These are phyloP conservation scores for Botryotinia calthae DNA, from an alignment of 2,329 filamentous ascomycete species.

Conservation along the genomic window DNA sequence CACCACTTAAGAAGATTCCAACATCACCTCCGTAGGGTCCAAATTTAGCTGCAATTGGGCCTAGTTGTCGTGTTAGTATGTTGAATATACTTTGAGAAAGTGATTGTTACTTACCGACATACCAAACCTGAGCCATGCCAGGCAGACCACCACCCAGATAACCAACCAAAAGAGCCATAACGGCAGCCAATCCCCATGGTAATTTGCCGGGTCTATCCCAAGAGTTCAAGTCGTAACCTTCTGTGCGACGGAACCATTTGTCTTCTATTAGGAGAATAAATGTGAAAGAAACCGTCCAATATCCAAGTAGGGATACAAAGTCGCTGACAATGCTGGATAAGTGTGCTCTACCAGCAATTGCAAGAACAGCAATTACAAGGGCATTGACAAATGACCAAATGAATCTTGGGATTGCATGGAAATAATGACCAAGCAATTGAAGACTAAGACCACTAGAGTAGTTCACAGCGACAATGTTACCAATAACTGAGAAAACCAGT, in stretches of 20 bases:
- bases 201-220: slow-evolving; percentile 35
- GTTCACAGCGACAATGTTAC: slow-evolving; percentile 37
- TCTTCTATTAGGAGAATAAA: slow-evolving; percentile 37
- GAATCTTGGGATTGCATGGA: slow-evolving; percentile 39
- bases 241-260: slow-evolving; percentile 30
- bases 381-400: slow-evolving; percentile 37
- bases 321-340: slow-evolving; percentile 35
- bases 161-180: slow-evolving; percentile 32
- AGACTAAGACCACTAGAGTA: slow-evolving; percentile 36
- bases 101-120: slow-evolving; percentile 30
- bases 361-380: slow-evolving; percentile 33
- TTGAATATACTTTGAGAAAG: background rate
- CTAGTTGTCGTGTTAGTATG: slow-evolving; percentile 17
- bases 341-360: slow-evolving; percentile 34
- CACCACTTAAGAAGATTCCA: slow-evolving; percentile 33
- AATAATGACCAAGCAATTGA: slow-evolving; percentile 37
- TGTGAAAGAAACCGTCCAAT: slow-evolving; percentile 38
- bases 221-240: slow-evolving; percentile 34
- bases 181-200: slow-evolving; percentile 36
- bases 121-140: slow-evolving; percentile 38
- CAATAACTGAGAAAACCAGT: slow-evolving; percentile 37
- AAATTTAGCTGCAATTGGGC: slow-evolving; percentile 35
- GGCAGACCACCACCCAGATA: slow-evolving; percentile 37
- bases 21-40: slow-evolving; percentile 36
- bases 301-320: slow-evolving; percentile 36